Evolutionary conservation across 306 rosid species (phyloP).

Genomic region (Sicyos edulis): DNA sequence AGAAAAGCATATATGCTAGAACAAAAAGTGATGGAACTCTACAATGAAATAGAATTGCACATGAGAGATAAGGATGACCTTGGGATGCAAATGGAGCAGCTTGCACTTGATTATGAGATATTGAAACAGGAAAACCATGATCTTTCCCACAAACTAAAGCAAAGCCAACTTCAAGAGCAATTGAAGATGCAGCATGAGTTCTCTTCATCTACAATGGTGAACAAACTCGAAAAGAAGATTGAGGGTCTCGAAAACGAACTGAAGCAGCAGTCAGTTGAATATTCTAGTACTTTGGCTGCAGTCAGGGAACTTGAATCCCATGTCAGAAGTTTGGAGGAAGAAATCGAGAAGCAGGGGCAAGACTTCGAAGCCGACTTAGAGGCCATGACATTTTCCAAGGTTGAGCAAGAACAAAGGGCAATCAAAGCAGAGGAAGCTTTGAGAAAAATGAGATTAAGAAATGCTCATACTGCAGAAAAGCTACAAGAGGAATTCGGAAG

Average conservation of each 20-base stretch:
- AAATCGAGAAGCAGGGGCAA: slow-evolving; percentile 60
- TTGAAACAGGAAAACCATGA: slow-evolving; percentile 89
- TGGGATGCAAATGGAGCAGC: slow-evolving; percentile 91
- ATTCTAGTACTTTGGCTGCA: slow-evolving; percentile 54
- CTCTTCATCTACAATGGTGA: slow-evolving; percentile 42
- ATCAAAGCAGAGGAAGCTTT: slow-evolving; percentile 79
- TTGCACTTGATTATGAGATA: slow-evolving; percentile 91
- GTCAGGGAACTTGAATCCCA: slow-evolving; percentile 59
- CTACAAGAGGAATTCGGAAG: slow-evolving; percentile 81
- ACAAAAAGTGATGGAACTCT: slow-evolving; percentile 62
- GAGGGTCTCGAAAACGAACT: slow-evolving; percentile 63
- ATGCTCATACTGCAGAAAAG: slow-evolving; percentile 71
- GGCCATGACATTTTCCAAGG: slow-evolving; percentile 47
- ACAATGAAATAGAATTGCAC: slow-evolving; percentile 67
- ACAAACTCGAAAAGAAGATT: slow-evolving; percentile 54
- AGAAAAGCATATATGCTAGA: slow-evolving; percentile 58
- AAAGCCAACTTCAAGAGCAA: slow-evolving; percentile 77
- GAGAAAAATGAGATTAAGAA: slow-evolving; percentile 56
- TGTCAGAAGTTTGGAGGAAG: slow-evolving; percentile 59
- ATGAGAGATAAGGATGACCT: slow-evolving; percentile 83
- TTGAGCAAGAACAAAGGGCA: slow-evolving; percentile 91
- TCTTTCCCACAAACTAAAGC: slow-evolving; percentile 61
- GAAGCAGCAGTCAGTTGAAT: slow-evolving; percentile 56
- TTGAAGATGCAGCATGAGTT: slow-evolving; percentile 69
- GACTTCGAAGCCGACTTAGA: slow-evolving; percentile 71